Evolutionary conservation across 768 basidiomycete species (phyloP), one percentile per base, ranked within the genome.

Genomic region (Termitomyces sp.): DNA sequence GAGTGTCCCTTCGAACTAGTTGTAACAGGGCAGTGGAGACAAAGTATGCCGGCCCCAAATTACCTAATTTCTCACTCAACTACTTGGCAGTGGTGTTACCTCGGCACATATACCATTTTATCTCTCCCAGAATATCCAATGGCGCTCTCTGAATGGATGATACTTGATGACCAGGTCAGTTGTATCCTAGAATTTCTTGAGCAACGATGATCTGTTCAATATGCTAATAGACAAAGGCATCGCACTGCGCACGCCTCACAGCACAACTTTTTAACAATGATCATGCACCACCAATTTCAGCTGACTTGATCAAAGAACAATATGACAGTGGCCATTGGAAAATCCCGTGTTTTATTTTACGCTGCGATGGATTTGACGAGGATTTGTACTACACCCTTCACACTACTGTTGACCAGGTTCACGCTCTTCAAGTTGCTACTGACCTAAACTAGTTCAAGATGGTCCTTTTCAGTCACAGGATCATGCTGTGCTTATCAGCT

Each of bases 61-160:
- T 17, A 24, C 41, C 12, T 45, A 8, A 14, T 32, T 22, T 15
- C n/a, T 19, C 12, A 45, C 15, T 34, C 34, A 34, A 26, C 37
- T 14, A n/a, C 12, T 38, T 15, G 38, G 41, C 40, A 68, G 68
- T 71, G 68, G 68, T 54, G 56, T 14, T 71, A 71, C 45, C 58
- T 65, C 7, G 70, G 68, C 0, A 53, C 58, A 22, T 70, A 69
- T 58, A 17, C 54, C 9, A 63, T 53, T 42, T 58, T 55, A 1
- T 41, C 45, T 34, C 47, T 71, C 10, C 32, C 56, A 0, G 64
- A 59, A 2, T 45, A 56, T 35, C 63, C 67, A 14, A 71, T 71
- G 70, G 51, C 55, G 6, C 51, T 70, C 17, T 65, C 67, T 10
- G 70, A 70, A 57, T 71, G 68, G 69, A 57, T 65, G 53, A 52